Percentiles rank a stretch among this genome's conserved stretches.
Evolutionary conservation across 2,329 filamentous ascomycete species (phyloP).

Genomic region (Dryadomyces quercivorus): DNA sequence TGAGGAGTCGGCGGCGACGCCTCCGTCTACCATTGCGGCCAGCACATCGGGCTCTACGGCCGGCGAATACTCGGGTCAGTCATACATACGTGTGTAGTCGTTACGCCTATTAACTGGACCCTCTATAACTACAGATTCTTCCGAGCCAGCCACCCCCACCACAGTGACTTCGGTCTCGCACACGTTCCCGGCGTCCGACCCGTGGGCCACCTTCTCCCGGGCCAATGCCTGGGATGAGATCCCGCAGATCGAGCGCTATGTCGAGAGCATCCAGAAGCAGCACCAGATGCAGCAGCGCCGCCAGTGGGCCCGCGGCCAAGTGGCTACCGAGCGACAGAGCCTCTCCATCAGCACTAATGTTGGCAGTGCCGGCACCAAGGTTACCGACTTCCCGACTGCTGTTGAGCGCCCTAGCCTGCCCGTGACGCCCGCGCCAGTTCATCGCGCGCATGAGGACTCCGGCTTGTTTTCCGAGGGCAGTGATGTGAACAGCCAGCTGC

Average conservation of each 20-base stretch:
- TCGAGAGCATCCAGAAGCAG: conserved; percentile 61
- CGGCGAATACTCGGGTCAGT: conserved; percentile 16
- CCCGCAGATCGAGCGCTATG: conserved; percentile 77
- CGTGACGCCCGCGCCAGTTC: conserved; percentile 76
- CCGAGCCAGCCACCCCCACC: conserved; percentile 33
- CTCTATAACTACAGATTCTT: background rate
- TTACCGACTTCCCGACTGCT: conserved; percentile 81
- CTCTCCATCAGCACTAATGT: background rate
- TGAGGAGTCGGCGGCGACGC: conserved; percentile 26
- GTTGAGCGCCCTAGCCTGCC: conserved; percentile 76
- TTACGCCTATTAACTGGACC: conserved; percentile 5
- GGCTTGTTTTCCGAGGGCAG: conserved; percentile 33
- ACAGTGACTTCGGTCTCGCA: conserved; percentile 15
- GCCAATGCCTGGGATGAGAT: conserved; percentile 91
- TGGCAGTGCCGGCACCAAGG: conserved; percentile 36
- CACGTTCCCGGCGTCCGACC: conserved; percentile 32
- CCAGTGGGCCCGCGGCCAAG: conserved; percentile 18
- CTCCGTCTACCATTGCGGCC: conserved; percentile 23
- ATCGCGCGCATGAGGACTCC: conserved; percentile 14
- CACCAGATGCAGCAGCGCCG: conserved; percentile 17
- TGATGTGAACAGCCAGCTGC: conserved; percentile 41
- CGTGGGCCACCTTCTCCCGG: conserved; percentile 63
- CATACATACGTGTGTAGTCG: background rate
- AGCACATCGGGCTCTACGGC: conserved; percentile 16
- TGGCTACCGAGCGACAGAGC: conserved; percentile 2